These are phyloP conservation scores for Fremontodendron californicum DNA, from an alignment of 345 rosid species.

Conservation along the genomic window DNA sequence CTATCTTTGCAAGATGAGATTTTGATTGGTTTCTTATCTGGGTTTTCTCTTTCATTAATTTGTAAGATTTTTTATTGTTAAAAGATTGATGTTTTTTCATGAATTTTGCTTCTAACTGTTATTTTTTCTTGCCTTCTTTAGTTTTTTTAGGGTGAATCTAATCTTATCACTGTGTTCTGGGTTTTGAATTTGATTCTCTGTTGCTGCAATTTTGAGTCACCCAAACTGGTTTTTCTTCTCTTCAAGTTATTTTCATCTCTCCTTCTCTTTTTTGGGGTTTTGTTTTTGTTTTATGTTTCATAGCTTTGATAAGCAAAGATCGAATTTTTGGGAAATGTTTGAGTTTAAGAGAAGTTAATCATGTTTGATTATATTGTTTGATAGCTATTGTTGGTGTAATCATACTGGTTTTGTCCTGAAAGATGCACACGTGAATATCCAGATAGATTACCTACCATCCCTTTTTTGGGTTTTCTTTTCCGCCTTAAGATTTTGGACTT, in stretches of 20 bases:
- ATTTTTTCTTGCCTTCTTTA: neutral
- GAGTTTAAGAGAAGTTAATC: neutral
- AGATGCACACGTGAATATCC: constrained; percentile 16
- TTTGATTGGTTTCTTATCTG: constrained; percentile 9
- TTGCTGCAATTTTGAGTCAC: neutral
- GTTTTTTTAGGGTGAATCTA: constrained; percentile 2
- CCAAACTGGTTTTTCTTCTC: constrained; percentile 14
- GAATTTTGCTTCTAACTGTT: constrained; percentile 7
- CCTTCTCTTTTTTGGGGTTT: neutral
- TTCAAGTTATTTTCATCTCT: neutral
- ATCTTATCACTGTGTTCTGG: constrained; percentile 1
- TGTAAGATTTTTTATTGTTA: neutral
- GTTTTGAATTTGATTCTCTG: constrained; percentile 8
- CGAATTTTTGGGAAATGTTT: neutral
- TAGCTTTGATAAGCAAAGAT: neutral
- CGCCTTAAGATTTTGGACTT: neutral
- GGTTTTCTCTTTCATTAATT: neutral
- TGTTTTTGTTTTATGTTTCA: neutral
- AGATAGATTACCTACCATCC: constrained; percentile 7
- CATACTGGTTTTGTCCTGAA: constrained; percentile 10
- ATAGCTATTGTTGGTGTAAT: constrained; percentile 2
- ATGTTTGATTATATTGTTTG: neutral
- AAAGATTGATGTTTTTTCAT: neutral
- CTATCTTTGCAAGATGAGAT: neutral
- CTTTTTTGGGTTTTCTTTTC: constrained; percentile 12